Evolutionary conservation across 106 monocot genomes (phyloP), one percentile per base, ranked within the genome.

Genomic region (Posidonia australis): DNA sequence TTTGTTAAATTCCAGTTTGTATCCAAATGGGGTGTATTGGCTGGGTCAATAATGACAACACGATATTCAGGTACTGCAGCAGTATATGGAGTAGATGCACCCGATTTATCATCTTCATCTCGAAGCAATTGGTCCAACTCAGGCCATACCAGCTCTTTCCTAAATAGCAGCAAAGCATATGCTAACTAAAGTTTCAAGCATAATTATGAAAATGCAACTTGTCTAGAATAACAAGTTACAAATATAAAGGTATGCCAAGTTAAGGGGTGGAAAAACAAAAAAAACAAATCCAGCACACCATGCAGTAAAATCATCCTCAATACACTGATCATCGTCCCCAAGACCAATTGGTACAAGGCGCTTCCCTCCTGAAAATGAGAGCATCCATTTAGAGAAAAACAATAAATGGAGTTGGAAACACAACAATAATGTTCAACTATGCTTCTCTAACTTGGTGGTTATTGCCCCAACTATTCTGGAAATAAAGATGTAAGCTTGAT

Each of bases 241-340:
- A 64, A 46, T 23, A 22, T 22, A 46, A 64, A 46, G n/a, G 58
- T 29, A 58, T 17, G 28, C 14, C 1, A 12, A 58, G 16, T 21
- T 1, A 42, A 43, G 5, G 11, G 11, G 30, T 2, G 12, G 7
- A 36, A 36, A 36, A 36, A n/a, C n/a, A n/a, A n/a, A 66, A 66
- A 48, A 26, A 17, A 19, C 20, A 32, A 43, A 18, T 32, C 46
- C 20, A 30, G 46, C 48, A 54, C 66, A 83, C 82, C 82, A 83
- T 65, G 78, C 75, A 42, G 55, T 82, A 64, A 88, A 87, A 58
- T 92, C 92, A 74, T 92, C 92, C 68, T 92, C 92, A 51, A 92
- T 87, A 67, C 82, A 92, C 44, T 92, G 87, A 78, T 92, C 92
- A 92, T 92, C 92, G 69, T 92, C 92, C 42, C 92, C 92, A 65